Conservation (phyloP, 169 alveolate species). For the Perkinsus chesapeaki region DNA sequence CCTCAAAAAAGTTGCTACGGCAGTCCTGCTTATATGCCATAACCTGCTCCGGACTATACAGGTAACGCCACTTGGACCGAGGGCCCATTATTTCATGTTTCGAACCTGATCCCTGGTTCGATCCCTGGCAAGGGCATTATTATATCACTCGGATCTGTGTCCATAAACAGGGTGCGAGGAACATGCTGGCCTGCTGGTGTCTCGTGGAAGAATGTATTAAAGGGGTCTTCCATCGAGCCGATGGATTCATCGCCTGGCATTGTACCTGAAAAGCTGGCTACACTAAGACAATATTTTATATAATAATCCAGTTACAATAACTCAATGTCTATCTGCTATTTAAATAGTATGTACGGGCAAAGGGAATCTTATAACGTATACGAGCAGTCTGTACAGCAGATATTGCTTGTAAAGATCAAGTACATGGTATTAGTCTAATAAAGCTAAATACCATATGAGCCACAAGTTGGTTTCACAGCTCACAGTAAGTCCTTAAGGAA, state of each 20-base stretch:
- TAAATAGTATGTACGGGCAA: no score
- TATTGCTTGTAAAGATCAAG: no score
- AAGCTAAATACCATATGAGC: no score
- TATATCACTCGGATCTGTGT: conserved; percentile 18
- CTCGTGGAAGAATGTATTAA: conserved; percentile 11
- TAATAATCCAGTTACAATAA: no score
- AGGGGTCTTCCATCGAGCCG: conserved; percentile 3
- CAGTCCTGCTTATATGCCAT: conserved; percentile 66
- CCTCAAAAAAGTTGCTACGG: conserved; percentile 65
- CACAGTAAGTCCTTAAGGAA: no score
- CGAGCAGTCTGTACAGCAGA: no score
- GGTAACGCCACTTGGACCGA: background rate
- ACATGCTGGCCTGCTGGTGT: conserved; percentile 30
- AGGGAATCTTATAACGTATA: no score
- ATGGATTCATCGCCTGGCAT: background rate
- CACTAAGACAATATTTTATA: no score
- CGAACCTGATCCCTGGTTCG: background rate
- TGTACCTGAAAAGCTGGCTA: no score
- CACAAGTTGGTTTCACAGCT: no score
- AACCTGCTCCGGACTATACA: conserved; percentile 60
- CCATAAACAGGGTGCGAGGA: conserved; percentile 23
- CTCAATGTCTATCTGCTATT: no score
- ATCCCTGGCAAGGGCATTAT: background rate
- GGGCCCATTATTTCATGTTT: background rate
- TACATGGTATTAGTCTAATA: no score